Evolutionary conservation across 805 yeast species (phyloP).

Genomic region (Kodamaea nitidulidarum): DNA sequence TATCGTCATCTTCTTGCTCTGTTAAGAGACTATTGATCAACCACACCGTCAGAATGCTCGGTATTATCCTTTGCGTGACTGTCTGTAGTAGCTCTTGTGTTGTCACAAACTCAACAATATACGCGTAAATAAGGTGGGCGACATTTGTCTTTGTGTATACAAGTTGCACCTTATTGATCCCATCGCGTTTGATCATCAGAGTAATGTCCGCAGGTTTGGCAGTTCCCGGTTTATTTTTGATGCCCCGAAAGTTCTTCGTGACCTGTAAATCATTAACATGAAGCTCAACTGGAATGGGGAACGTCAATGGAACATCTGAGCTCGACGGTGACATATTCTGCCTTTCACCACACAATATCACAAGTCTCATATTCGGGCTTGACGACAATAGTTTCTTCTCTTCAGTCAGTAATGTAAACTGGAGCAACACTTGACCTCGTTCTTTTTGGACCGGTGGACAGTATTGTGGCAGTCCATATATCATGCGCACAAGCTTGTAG

Average conservation of each 20-base stretch:
- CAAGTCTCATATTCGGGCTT: constrained; percentile 31
- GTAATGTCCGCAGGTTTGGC: constrained; percentile 82
- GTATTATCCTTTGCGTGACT: constrained; percentile 47
- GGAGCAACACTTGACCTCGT: constrained; percentile 28
- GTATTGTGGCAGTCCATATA: constrained; percentile 47
- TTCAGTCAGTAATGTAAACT: constrained; percentile 40
- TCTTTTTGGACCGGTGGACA: constrained; percentile 41
- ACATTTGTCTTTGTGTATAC: constrained; percentile 56
- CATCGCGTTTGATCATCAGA: constrained; percentile 1
- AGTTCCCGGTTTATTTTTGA: constrained; percentile 73
- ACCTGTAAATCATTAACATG: constrained; percentile 55
- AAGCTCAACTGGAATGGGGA: constrained; percentile 71
- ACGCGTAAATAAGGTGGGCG: constrained; percentile 50
- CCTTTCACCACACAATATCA: constrained; percentile 51
- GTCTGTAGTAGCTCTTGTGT: constrained; percentile 19
- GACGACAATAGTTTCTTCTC: constrained; percentile 37
- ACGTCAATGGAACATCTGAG: constrained; percentile 45
- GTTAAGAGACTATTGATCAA: constrained; percentile 40
- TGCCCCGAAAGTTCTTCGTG: constrained; percentile 47
- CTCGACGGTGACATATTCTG: constrained; percentile 17
- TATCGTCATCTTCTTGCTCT: constrained; percentile 59
- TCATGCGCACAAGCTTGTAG: constrained; percentile 43
- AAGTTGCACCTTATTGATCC: constrained; percentile 45
- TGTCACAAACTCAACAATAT: constrained; percentile 46
- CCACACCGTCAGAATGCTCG: constrained; percentile 41